Conservation (phyloP, 169 alveolate genomes). For the Eimeria zaria region DNA sequence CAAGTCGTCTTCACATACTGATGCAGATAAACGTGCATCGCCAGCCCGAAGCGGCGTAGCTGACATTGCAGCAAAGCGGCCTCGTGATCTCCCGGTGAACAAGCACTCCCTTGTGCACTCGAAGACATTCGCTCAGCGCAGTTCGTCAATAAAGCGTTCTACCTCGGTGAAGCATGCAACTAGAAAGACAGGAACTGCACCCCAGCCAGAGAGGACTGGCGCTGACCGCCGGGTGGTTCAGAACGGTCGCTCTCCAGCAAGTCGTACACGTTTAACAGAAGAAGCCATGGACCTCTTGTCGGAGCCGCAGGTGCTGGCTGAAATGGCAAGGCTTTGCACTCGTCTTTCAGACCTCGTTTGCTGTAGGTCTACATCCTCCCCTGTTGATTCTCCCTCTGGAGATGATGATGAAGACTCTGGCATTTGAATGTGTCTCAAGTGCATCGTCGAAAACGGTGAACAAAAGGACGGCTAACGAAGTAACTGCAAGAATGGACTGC, state of each 20-base stretch:
- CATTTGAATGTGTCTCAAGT: neutral
- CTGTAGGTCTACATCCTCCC: neutral
- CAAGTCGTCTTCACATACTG: neutral
- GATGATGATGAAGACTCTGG: neutral
- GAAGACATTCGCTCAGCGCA: constrained; percentile 25
- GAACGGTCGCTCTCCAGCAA: neutral
- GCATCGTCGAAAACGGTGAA: neutral
- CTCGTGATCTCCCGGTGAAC: neutral
- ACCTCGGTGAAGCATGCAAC: neutral
- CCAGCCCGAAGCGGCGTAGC: neutral
- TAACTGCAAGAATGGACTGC: neutral
- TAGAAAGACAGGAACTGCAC: neutral
- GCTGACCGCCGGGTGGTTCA: neutral
- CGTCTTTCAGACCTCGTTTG: constrained; percentile 57
- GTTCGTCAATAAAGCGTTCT: constrained; percentile 9
- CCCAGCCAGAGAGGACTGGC: neutral
- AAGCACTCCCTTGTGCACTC: constrained; percentile 12
- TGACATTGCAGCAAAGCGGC: neutral
- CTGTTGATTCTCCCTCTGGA: neutral
- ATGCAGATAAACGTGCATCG: neutral
- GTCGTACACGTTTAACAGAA: neutral
- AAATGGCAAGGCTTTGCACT: constrained; percentile 54
- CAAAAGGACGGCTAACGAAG: constrained; percentile 16
- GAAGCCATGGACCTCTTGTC: constrained; percentile 61
- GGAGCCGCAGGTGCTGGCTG: constrained; percentile 55